phyloP scores from a whole-genome alignment of 2,329 filamentous ascomycete species.

The Aspergillus tubingensis region DNA sequence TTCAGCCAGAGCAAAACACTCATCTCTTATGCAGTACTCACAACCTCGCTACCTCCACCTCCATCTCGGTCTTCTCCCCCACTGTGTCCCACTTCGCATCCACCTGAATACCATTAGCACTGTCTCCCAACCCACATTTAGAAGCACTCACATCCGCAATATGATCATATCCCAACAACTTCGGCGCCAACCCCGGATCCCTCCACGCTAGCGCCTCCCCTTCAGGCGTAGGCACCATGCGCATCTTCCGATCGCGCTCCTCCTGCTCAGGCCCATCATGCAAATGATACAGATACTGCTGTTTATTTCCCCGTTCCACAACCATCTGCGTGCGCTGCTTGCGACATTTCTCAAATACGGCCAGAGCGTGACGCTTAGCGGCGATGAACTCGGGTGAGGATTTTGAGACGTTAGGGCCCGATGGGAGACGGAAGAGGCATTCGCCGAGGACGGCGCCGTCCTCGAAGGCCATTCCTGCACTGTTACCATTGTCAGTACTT shows the following conservation, averaged over 20 bases:
- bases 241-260: conserved; percentile 53
- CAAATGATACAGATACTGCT: conserved; percentile 64
- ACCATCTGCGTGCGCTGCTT: conserved; percentile 61
- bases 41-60: neutral
- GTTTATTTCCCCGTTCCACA: conserved; percentile 60
- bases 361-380: conserved; percentile 39
- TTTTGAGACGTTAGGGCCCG: conserved; percentile 44
- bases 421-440: conserved; percentile 52
- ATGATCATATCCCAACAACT: conserved; percentile 45
- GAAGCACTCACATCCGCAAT: conserved; percentile 36
- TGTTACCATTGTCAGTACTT: conserved; percentile 19
- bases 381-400: conserved; percentile 25
- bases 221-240: conserved; percentile 37
- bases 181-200: conserved; percentile 42
- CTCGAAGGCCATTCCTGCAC: conserved; percentile 63
- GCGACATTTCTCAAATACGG: conserved; percentile 59
- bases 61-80: neutral
- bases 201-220: conserved; percentile 49
- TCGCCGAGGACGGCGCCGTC: conserved; percentile 61
- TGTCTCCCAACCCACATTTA: neutral
- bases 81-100: neutral
- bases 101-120: neutral
- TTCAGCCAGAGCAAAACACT: too few relatives aligned
- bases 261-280: conserved; percentile 60
- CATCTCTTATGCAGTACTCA: neutral